Evolutionary conservation across 164 flowering plant species (phyloP).

Genomic region (Stephania cephalantha): DNA sequence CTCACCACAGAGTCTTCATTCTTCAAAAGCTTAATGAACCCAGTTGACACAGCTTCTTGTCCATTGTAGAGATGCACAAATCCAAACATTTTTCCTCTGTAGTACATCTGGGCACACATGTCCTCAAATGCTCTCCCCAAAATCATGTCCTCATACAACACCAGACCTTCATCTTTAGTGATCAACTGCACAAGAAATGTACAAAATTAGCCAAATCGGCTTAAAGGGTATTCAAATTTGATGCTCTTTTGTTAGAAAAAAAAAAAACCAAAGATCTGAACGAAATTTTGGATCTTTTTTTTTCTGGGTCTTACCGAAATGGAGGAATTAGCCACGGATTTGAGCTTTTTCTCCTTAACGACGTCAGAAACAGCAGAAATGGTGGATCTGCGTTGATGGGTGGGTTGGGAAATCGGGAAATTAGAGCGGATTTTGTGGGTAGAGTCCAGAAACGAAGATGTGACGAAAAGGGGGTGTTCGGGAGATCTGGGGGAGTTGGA

Average conservation of each 20-base stretch:
- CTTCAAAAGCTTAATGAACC: conserved; percentile 79
- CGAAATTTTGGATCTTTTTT: background rate
- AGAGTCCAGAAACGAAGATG: conserved; percentile 35
- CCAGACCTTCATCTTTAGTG: conserved; percentile 73
- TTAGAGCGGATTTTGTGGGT: conserved; percentile 22
- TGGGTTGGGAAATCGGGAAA: conserved; percentile 10
- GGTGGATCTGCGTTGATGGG: conserved; percentile 25
- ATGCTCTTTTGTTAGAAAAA: background rate
- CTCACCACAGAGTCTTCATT: conserved; percentile 67
- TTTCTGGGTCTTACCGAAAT: conserved; percentile 34
- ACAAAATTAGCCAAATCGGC: background rate
- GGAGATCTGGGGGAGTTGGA: conserved; percentile 29
- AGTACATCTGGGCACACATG: conserved; percentile 98
- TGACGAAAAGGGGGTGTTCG: conserved; percentile 25
- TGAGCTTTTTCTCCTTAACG: conserved; percentile 58
- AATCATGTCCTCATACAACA: conserved; percentile 70
- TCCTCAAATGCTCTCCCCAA: conserved; percentile 85
- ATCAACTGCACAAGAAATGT: conserved; percentile 45
- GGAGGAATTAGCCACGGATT: conserved; percentile 26
- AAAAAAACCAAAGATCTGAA: background rate
- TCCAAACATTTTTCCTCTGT: conserved; percentile 95
- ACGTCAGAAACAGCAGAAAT: conserved; percentile 55
- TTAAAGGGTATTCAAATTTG: background rate
- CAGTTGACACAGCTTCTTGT: conserved; percentile 91
- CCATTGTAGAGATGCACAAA: conserved; percentile 94